Evolutionary conservation across 1,139 yeast species (phyloP).

Genomic region (Zygosaccharomyces pseudobailii): DNA sequence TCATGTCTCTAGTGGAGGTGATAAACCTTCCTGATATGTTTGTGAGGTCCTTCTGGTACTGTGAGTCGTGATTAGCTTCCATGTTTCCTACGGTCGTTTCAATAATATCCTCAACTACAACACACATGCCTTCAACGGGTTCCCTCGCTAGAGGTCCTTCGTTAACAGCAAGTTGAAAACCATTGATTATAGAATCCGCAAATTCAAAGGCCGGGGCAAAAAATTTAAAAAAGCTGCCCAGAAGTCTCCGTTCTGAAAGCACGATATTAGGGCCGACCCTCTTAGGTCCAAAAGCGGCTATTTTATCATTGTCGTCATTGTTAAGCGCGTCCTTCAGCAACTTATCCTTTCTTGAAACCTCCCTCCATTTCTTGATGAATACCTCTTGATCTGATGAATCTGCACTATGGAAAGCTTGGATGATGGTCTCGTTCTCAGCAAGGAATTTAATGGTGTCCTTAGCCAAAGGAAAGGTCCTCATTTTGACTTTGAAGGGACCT

Average conservation of each 20-base stretch:
- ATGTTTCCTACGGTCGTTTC: slow-evolving; percentile 37
- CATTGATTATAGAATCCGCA: slow-evolving; percentile 69
- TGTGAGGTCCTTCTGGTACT: slow-evolving; percentile 29
- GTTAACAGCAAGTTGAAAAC: slow-evolving; percentile 75
- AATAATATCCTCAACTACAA: slow-evolving; percentile 43
- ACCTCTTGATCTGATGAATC: slow-evolving; percentile 21
- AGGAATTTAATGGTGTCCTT: slow-evolving; percentile 47
- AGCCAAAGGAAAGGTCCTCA: slow-evolving; percentile 58
- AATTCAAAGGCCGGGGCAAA: slow-evolving; percentile 40
- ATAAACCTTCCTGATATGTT: slow-evolving; percentile 66
- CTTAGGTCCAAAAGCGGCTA: slow-evolving; percentile 74
- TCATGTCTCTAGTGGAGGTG: slow-evolving; percentile 65
- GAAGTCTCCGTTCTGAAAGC: slow-evolving; percentile 44
- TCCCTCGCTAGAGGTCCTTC: slow-evolving; percentile 91
- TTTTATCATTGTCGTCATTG: slow-evolving; percentile 37
- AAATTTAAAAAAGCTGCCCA: slow-evolving; percentile 30
- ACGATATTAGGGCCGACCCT: slow-evolving; percentile 73
- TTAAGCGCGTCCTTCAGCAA: slow-evolving; percentile 20
- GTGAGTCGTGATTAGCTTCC: slow-evolving; percentile 28
- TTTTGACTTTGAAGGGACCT: slow-evolving; percentile 44
- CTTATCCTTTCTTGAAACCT: slow-evolving; percentile 34
- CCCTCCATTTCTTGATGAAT: slow-evolving; percentile 37
- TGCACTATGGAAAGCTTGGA: slow-evolving; percentile 32
- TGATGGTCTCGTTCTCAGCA: slow-evolving; percentile 41
- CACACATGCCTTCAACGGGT: slow-evolving; percentile 76